Percentiles rank a stretch among this genome's conserved stretches.
phyloP scores from a whole-genome alignment of 2,329 filamentous ascomycete genomes.

The Cladosporium sphaerospermum region DNA sequence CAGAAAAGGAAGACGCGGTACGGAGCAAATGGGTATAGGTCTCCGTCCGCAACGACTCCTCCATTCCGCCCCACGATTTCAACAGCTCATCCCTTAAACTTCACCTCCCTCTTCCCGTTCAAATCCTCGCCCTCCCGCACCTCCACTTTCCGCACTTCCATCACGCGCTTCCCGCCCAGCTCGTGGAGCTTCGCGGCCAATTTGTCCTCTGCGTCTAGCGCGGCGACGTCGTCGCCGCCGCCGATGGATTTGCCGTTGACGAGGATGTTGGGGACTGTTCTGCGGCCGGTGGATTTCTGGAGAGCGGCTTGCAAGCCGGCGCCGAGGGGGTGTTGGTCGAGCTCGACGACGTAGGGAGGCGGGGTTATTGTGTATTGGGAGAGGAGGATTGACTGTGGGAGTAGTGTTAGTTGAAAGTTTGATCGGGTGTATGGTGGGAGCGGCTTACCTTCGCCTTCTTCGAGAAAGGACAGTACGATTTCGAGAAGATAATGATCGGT shows the following conservation, averaged over 20 bases:
- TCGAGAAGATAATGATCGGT: constrained; percentile 92
- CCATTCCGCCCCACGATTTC: no score
- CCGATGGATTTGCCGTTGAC: constrained; percentile 85
- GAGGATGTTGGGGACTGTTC: constrained; percentile 87
- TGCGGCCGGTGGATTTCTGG: constrained; percentile 65
- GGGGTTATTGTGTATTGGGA: constrained; percentile 80
- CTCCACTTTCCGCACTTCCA: constrained; percentile 17
- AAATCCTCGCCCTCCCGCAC: constrained; percentile 3
- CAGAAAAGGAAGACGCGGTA: no score
- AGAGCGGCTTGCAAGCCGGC: constrained; percentile 63
- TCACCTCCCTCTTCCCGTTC: constrained; percentile 1
- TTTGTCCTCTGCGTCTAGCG: constrained; percentile 54
- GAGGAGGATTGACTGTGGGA: constrained; percentile 57
- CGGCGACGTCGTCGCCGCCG: constrained; percentile 77
- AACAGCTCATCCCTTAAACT: not conserved
- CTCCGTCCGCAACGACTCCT: no score
- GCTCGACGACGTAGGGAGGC: constrained; percentile 78
- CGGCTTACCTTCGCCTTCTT: constrained; percentile 63
- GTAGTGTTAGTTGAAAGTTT: constrained; percentile 2
- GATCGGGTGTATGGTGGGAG: not conserved
- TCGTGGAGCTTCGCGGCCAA: constrained; percentile 66
- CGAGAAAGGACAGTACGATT: constrained; percentile 84
- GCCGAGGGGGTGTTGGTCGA: constrained; percentile 76
- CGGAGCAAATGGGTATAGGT: no score
- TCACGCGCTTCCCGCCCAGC: constrained; percentile 64